A percentile compares a stretch with the other conserved stretches of the same genome.
Conservation (phyloP, 805 yeast genomes). For the Lipomyces anomalus region DNA sequence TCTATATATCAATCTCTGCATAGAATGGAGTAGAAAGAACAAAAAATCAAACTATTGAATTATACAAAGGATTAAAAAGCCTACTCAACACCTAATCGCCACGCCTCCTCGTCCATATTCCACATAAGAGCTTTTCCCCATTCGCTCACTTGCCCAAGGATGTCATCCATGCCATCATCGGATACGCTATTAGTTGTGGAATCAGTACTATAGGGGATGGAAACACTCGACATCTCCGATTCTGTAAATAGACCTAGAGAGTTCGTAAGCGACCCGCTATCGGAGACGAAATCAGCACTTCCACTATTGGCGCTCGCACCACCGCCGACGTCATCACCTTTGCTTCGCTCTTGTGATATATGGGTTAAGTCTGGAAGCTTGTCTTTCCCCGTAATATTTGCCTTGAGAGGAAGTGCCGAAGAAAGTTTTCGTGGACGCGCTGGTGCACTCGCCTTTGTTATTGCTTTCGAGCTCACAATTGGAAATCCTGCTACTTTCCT, state of each 20-base stretch:
- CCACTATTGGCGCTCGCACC: background rate
- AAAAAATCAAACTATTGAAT: too few species aligned
- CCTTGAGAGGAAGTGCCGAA: too few species aligned
- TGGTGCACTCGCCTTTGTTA: too few species aligned
- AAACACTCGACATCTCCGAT: background rate
- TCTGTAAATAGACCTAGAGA: background rate
- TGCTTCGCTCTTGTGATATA: background rate
- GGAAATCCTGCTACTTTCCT: too few species aligned
- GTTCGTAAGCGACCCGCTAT: background rate
- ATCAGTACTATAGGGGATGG: background rate
- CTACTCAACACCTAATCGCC: constrained; percentile 5
- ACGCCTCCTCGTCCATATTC: constrained; percentile 10
- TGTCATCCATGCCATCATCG: constrained; percentile 1
- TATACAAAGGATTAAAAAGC: background rate
- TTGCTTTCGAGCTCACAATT: too few species aligned
- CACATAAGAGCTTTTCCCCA: constrained; percentile 14
- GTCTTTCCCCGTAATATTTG: background rate
- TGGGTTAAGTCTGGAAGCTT: background rate
- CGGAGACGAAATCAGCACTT: background rate
- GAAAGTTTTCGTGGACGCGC: too few species aligned
- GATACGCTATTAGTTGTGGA: background rate
- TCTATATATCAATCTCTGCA: too few species aligned
- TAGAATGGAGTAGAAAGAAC: background rate
- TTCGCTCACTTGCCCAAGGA: constrained; percentile 3
- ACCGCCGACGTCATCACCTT: background rate